phyloP scores from a whole-genome alignment of 768 basidiomycete species.

The Amanita molliuscula region DNA sequence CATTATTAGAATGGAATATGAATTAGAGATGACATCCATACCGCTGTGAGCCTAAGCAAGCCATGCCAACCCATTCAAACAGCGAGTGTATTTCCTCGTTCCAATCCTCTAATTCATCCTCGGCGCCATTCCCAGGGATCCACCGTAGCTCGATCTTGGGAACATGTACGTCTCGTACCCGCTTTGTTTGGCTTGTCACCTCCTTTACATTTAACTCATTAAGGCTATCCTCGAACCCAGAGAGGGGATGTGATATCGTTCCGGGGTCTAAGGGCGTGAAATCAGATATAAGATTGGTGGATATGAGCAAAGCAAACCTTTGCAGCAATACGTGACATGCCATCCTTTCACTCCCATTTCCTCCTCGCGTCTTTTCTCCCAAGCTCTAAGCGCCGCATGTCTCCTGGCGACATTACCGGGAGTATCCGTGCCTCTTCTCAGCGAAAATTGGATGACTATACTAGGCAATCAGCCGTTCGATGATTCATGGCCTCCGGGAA shows the following conservation, averaged over 20 bases:
- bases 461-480: background rate
- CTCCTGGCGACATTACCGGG: slow-evolving; percentile 25
- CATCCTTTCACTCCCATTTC: slow-evolving; percentile 24
- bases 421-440: slow-evolving; percentile 29
- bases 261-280: slow-evolving; percentile 5
- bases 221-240: background rate
- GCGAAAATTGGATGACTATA: slow-evolving; percentile 37
- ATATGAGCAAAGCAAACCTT: slow-evolving; percentile 8
- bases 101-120: slow-evolving; percentile 41
- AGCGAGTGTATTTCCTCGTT: slow-evolving; percentile 30
- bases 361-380: slow-evolving; percentile 35
- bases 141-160: slow-evolving; percentile 19
- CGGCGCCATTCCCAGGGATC: slow-evolving; percentile 6
- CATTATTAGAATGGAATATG: slow-evolving; percentile 1
- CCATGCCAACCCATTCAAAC: slow-evolving; percentile 73
- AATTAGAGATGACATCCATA: slow-evolving; percentile 13
- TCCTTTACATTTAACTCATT: slow-evolving; percentile 9
- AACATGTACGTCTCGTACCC: slow-evolving; percentile 26
- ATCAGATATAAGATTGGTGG: background rate
- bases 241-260: slow-evolving; percentile 12
- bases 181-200: slow-evolving; percentile 16
- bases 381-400: slow-evolving; percentile 29
- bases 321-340: slow-evolving; percentile 32
- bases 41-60: slow-evolving; percentile 57
- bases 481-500: background rate